Percentiles rank a stretch among this genome's conserved stretches.
These are phyloP conservation scores for Exophiala viscosa DNA, from an alignment of 2,329 filamentous ascomycete species.

Conservation along the genomic window DNA sequence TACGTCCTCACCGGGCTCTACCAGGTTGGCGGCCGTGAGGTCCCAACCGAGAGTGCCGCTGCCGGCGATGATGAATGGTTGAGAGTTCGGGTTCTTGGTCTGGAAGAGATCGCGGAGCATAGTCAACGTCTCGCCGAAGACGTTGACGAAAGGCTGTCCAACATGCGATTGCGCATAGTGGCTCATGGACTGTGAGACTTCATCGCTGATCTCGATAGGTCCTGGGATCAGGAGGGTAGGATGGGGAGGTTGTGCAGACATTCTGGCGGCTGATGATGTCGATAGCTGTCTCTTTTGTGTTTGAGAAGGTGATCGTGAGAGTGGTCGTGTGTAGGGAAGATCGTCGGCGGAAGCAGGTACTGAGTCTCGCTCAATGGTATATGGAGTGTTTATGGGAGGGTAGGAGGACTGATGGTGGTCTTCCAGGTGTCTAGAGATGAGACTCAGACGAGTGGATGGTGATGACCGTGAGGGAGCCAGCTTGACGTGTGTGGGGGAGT, in stretches of 20 bases:
- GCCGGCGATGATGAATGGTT: constrained; percentile 90
- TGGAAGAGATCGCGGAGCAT: constrained; percentile 93
- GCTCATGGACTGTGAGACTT: constrained; percentile 27
- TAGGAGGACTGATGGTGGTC: constrained; percentile 39
- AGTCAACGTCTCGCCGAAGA: constrained; percentile 83
- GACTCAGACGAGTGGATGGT: constrained; percentile 50
- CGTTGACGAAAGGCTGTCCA: constrained; percentile 79
- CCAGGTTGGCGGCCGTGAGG: constrained; percentile 86
- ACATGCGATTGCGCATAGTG: constrained; percentile 74
- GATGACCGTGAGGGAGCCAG: constrained; percentile 47
- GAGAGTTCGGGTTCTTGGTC: constrained; percentile 72
- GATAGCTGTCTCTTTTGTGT: constrained; percentile 20
- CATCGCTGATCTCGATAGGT: constrained; percentile 45
- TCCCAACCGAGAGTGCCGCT: constrained; percentile 98
- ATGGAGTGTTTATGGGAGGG: constrained; percentile 61
- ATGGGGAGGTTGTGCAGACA: constrained; percentile 52
- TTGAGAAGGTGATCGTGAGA: constrained; percentile 10
- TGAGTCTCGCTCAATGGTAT: constrained; percentile 56
- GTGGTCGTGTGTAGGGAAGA: constrained; percentile 43
- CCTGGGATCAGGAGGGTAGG: constrained; percentile 88
- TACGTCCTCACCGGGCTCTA: constrained; percentile 83
- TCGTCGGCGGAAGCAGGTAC: constrained; percentile 50
- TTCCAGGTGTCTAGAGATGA: constrained; percentile 60
- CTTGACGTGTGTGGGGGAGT: constrained; percentile 33
- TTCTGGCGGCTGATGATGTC: constrained; percentile 23